Evolutionary conservation across 352 stramenopile genomes (phyloP).

Genomic region (Phytophthora meadii): DNA sequence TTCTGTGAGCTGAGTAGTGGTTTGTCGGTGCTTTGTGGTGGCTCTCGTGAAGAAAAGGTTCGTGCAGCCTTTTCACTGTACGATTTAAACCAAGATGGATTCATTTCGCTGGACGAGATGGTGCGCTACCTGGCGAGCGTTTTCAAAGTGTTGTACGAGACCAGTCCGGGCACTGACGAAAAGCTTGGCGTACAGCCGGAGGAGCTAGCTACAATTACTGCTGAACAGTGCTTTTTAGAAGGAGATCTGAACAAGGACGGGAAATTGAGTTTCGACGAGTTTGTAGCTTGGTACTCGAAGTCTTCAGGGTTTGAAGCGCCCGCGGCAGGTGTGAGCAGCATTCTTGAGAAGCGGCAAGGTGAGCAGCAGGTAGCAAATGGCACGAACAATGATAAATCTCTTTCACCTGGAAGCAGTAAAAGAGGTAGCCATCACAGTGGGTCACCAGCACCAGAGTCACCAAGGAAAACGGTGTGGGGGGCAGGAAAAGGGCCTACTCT

Average conservation of each 20-base stretch:
- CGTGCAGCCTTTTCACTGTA: slow-evolving; percentile 88
- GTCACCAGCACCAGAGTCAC: slow-evolving; percentile 30
- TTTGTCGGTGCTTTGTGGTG: slow-evolving; percentile 83
- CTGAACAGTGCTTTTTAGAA: slow-evolving; percentile 87
- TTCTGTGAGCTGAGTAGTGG: slow-evolving; percentile 87
- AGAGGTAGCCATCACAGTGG: slow-evolving; percentile 15
- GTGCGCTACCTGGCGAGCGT: slow-evolving; percentile 83
- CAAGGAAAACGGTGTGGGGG: slow-evolving; percentile 39
- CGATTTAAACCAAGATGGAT: slow-evolving; percentile 87
- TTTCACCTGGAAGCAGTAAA: slow-evolving; percentile 20
- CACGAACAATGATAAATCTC: slow-evolving; percentile 19
- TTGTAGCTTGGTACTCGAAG: slow-evolving; percentile 85
- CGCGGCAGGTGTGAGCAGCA: slow-evolving; percentile 40
- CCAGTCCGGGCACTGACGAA: slow-evolving; percentile 61
- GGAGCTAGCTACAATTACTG: slow-evolving; percentile 80
- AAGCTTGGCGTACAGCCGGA: slow-evolving; percentile 71
- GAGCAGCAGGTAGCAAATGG: slow-evolving; percentile 17
- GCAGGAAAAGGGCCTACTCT: slow-evolving; percentile 18
- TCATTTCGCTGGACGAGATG: slow-evolving; percentile 91
- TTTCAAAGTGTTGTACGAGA: slow-evolving; percentile 90
- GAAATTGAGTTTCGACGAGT: slow-evolving; percentile 88
- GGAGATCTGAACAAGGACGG: slow-evolving; percentile 84
- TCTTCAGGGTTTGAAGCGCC: slow-evolving; percentile 55
- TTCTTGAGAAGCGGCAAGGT: slow-evolving; percentile 26
- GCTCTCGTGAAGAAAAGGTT: slow-evolving; percentile 85